Conservation (phyloP, 208 protist genomes). For the Leishmania martiniquensis region DNA sequence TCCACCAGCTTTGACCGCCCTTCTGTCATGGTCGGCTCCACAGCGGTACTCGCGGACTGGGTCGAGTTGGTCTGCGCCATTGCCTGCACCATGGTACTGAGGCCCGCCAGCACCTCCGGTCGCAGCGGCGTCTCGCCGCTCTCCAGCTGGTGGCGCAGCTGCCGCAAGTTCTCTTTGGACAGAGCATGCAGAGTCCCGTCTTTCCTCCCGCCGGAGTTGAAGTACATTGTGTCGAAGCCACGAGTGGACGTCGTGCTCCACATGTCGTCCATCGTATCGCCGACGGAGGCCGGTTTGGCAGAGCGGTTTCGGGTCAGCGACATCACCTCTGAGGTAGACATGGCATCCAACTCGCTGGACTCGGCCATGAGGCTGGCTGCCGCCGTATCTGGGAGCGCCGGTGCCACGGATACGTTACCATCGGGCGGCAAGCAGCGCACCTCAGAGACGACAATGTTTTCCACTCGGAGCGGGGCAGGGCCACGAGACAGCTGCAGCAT, state of each 20-base stretch:
- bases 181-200: constrained; percentile 35
- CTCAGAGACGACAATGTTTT: constrained; percentile 44
- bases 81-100: constrained; percentile 41
- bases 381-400: constrained; percentile 13
- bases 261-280: constrained; percentile 47
- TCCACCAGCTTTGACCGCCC: constrained; percentile 18
- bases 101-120: constrained; percentile 51
- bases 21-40: constrained; percentile 41
- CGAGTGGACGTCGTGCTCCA: constrained; percentile 60
- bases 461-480: constrained; percentile 36
- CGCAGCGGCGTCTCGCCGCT: constrained; percentile 56
- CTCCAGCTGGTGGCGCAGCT: constrained; percentile 64
- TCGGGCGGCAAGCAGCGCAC: not conserved
- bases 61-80: constrained; percentile 36
- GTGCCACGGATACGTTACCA: constrained; percentile 7
- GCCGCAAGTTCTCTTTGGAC: constrained; percentile 53
- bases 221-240: constrained; percentile 21
- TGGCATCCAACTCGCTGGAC: constrained; percentile 42
- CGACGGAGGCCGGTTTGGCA: constrained; percentile 17
- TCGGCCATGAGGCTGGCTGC: constrained; percentile 38
- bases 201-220: not conserved
- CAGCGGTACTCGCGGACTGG: constrained; percentile 38
- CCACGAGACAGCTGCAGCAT: constrained; percentile 49
- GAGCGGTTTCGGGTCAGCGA: constrained; percentile 14
- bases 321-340: constrained; percentile 35